Evolutionary conservation across 305 asterid species (phyloP), one percentile per base, ranked within the genome.

Genomic region (Fraxinus ornus): DNA sequence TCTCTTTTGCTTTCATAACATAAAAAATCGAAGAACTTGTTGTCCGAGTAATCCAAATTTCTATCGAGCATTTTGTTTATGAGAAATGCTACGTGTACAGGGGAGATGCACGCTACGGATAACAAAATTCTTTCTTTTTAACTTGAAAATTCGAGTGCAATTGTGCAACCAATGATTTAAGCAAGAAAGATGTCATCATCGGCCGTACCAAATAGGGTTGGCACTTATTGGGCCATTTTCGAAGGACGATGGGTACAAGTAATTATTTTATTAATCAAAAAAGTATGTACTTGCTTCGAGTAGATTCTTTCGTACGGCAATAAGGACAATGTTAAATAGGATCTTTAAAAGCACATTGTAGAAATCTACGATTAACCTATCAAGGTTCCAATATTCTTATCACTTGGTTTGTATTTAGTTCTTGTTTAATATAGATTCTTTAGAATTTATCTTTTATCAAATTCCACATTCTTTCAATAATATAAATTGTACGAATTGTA

Each of bases 251-350:
- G 39, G 32, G 78, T 83, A 75, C 78, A 57, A 64, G 73, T 64
- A 64, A 55, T 49, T 82, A 26, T 26, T 26, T n/a, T n/a, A 28
- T 28, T 28, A 78, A 36, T 35, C 36, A 10, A 82, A 62, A 10
- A 71, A 83, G 4, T 12, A n/a, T 17, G 86, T 84, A 80, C 86
- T 73, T 83, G 75, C 72, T 47, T 2, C 8, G 13, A 64, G 2
- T 44, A 10, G 26, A 62, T 62, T 22, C 15, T 22, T 62, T 22
- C 32, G 17, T 66, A 22, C 73, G 30, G 26, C 4, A 22, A 9
- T 22, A 62, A 24, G 17, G 36, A 64, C 35, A 64, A 8, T 7
- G 28, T 24, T 22, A 64, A 24, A 64, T 64, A 64, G 0, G 35
- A 24, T 9, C 36, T 8, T 66, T 66, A 2, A 7, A 66, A 66